Evolutionary conservation across 805 yeast species (phyloP).

Genomic region (Ogataea allantospora): DNA sequence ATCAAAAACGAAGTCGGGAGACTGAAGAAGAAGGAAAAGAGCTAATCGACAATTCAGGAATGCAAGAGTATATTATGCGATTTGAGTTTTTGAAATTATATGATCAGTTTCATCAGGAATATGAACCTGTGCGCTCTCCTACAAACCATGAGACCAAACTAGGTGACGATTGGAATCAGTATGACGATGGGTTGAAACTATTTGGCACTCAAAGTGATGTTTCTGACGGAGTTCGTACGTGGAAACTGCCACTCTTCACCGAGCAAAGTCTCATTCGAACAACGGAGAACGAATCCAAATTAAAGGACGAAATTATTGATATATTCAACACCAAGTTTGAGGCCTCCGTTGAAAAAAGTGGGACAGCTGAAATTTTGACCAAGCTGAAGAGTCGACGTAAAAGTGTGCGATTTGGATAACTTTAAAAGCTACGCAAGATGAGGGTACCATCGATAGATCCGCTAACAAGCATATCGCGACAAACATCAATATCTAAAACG

Average conservation of each 20-base stretch:
- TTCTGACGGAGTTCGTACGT: conserved; percentile 17
- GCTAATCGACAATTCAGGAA: conserved; percentile 58
- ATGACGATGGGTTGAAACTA: conserved; percentile 23
- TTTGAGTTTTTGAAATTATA: conserved; percentile 46
- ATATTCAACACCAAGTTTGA: conserved; percentile 8
- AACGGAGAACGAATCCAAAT: conserved; percentile 24
- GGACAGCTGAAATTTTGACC: conserved; percentile 11
- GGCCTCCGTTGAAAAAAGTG: neutral
- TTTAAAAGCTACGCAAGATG: conserved; percentile 41
- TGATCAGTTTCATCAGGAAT: conserved; percentile 35
- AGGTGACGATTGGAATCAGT: conserved; percentile 9
- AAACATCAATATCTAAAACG: conserved; percentile 56
- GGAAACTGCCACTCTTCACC: conserved; percentile 40
- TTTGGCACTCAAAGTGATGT: conserved; percentile 17
- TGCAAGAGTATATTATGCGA: conserved; percentile 52
- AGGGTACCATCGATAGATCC: conserved; percentile 57
- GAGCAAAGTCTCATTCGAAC: conserved; percentile 30
- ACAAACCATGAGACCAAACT: conserved; percentile 14
- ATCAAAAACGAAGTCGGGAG: conserved; percentile 34
- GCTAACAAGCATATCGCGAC: conserved; percentile 39
- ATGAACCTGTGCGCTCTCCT: conserved; percentile 35
- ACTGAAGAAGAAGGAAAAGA: conserved; percentile 29
- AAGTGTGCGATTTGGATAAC: conserved; percentile 20
- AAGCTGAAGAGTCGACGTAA: conserved; percentile 18
- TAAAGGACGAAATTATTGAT: conserved; percentile 13